phyloP scores from a whole-genome alignment of 306 rosid genomes.

The Glycyrrhiza uralensis region DNA sequence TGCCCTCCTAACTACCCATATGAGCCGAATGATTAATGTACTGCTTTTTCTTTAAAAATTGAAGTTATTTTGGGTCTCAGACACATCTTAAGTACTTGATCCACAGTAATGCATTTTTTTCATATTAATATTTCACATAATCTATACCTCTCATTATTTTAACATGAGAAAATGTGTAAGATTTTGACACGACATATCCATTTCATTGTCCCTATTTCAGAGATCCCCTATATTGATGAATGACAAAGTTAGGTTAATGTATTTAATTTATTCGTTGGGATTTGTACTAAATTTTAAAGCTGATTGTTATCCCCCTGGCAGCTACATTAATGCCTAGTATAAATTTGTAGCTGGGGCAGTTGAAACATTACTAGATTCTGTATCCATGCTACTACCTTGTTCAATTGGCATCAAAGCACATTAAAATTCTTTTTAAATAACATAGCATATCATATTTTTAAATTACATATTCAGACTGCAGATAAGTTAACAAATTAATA shows the following conservation, averaged over 20 bases:
- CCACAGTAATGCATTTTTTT: background rate
- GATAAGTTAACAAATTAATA: background rate
- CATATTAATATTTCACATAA: background rate
- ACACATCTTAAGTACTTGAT: background rate
- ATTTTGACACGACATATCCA: background rate
- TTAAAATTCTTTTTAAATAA: background rate
- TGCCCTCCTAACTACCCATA: background rate
- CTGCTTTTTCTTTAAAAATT: background rate
- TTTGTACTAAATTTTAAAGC: background rate
- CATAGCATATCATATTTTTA: background rate
- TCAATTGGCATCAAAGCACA: background rate
- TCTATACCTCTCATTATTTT: too few species aligned
- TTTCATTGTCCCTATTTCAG: background rate
- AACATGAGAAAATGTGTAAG: too few species aligned
- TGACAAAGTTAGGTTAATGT: constrained; percentile 13
- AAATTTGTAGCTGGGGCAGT: constrained; percentile 2
- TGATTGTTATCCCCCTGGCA: background rate
- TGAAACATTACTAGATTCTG: constrained; percentile 5
- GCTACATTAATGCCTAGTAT: constrained; percentile 2
- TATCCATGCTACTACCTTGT: background rate
- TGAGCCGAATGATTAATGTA: background rate
- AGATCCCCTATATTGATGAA: background rate
- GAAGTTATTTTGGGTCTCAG: background rate
- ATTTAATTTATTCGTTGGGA: constrained; percentile 17
- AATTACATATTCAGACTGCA: background rate